A percentile compares a stretch with the other conserved stretches of the same genome.
These are phyloP conservation scores for Rhizomucor miehei DNA, from an alignment of 371 early-diverging fungal species.

Conservation along the genomic window DNA sequence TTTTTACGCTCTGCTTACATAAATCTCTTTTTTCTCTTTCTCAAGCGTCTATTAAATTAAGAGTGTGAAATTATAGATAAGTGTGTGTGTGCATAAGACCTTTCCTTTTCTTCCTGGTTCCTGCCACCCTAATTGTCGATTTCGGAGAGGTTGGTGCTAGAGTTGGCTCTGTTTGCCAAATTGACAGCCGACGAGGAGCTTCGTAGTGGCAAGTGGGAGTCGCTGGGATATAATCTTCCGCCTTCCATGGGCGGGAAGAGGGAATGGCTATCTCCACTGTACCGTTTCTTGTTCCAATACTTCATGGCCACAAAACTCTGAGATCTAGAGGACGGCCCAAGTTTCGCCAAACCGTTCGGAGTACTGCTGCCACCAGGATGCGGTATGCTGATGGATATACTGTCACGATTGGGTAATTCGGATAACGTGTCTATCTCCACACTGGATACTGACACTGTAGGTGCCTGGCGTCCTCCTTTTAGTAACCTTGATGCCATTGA, in stretches of 20 bases:
- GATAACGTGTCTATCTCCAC: slow-evolving; percentile 14
- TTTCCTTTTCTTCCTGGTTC: too few relatives aligned
- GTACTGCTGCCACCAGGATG: slow-evolving; percentile 1
- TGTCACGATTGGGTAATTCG: neutral
- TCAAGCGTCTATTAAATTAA: too few relatives aligned
- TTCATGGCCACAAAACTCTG: slow-evolving; percentile 16
- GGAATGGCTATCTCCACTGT: slow-evolving; percentile 30
- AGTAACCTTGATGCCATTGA: slow-evolving; percentile 32
- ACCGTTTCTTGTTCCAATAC: slow-evolving; percentile 27
- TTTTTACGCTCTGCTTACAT: too few relatives aligned
- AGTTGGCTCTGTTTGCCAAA: slow-evolving; percentile 15
- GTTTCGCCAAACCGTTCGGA: slow-evolving; percentile 2
- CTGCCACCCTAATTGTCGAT: too few relatives aligned
- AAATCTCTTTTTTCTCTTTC: too few relatives aligned
- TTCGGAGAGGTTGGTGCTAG: neutral
- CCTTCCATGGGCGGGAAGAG: slow-evolving; percentile 14
- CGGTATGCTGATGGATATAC: slow-evolving; percentile 10
- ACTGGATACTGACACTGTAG: neutral
- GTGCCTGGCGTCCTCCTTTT: slow-evolving; percentile 4
- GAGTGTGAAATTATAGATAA: too few relatives aligned
- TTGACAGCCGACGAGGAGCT: slow-evolving; percentile 22
- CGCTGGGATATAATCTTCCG: neutral
- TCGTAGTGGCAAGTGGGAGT: slow-evolving; percentile 12
- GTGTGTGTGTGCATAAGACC: too few relatives aligned
- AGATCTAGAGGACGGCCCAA: slow-evolving; percentile 17